phyloP scores from a whole-genome alignment of 148 eudicot species.

The Camellia japonica region DNA sequence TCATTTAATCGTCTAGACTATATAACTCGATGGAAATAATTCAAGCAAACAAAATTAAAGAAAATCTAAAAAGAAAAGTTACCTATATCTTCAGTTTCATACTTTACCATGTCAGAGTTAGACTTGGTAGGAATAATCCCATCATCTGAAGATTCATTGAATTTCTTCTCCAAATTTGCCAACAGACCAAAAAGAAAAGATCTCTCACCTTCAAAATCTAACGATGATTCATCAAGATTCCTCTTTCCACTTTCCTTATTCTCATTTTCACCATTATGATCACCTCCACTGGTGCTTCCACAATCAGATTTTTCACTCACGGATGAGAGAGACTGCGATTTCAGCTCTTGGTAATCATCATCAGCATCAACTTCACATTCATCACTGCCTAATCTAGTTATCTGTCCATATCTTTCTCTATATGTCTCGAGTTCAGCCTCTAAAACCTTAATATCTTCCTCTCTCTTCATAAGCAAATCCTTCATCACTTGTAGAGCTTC shows the following conservation, averaged over 20 bases:
- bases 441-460: conserved; percentile 61
- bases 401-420: conserved; percentile 54
- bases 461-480: conserved; percentile 58
- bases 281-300: conserved; percentile 43
- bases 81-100: conserved; percentile 34
- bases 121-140: neutral
- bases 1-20: neutral
- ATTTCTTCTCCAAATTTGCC: conserved; percentile 40
- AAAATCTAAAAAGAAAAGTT: neutral
- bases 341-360: conserved; percentile 52
- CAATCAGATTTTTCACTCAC: conserved; percentile 51
- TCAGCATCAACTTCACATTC: conserved; percentile 39
- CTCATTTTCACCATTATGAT: conserved; percentile 19
- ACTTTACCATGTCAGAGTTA: conserved; percentile 6
- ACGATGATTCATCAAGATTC: conserved; percentile 16
- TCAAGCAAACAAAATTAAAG: neutral
- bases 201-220: conserved; percentile 53
- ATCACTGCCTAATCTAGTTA: conserved; percentile 28
- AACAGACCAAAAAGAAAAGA: conserved; percentile 49
- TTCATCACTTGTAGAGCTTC: conserved; percentile 37
- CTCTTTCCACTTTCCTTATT: too few species aligned
- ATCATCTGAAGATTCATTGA: conserved; percentile 19
- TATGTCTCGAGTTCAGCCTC: conserved; percentile 69
- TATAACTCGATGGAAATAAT: conserved; percentile 4
- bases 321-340: conserved; percentile 54